These are phyloP conservation scores for Leishmania mexicana DNA, from an alignment of 208 protist genomes.

Conservation along the genomic window DNA sequence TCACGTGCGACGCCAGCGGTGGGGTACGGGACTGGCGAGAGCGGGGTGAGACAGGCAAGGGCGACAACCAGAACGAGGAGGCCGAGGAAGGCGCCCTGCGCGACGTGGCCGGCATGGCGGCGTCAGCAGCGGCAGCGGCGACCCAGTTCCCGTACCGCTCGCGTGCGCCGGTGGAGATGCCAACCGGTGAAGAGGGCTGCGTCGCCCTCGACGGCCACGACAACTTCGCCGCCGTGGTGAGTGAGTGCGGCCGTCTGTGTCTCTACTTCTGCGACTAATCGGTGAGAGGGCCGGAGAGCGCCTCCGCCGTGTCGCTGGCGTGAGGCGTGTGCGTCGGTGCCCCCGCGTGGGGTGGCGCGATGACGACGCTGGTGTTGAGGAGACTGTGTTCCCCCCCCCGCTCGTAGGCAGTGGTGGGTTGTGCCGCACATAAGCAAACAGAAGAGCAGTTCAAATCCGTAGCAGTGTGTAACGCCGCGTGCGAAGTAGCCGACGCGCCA, in stretches of 20 bases:
- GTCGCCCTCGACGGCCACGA: slow-evolving; percentile 53
- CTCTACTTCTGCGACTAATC: slow-evolving; percentile 41
- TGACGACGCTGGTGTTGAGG: not conserved
- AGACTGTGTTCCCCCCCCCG: not conserved
- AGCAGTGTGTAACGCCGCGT: not conserved
- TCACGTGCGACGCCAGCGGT: slow-evolving; percentile 64
- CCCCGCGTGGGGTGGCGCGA: not conserved
- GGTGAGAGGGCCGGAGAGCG: not conserved
- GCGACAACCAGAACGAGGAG: slow-evolving; percentile 12
- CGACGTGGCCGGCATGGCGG: slow-evolving; percentile 23
- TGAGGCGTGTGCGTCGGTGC: not conserved
- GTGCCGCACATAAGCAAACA: slow-evolving; percentile 2
- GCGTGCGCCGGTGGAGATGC: slow-evolving; percentile 13
- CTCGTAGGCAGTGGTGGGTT: not conserved
- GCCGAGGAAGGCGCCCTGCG: slow-evolving; percentile 14
- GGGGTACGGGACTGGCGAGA: slow-evolving; percentile 52
- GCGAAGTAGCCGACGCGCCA: too few relatives aligned
- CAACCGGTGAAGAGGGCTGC: slow-evolving; percentile 30
- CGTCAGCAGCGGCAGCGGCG: slow-evolving; percentile 12
- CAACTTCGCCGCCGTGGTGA: slow-evolving; percentile 49
- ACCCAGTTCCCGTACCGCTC: slow-evolving; percentile 22
- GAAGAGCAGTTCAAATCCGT: not conserved
- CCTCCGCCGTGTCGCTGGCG: not conserved
- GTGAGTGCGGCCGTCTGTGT: slow-evolving; percentile 37
- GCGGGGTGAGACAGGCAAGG: slow-evolving; percentile 15